These are phyloP conservation scores for Kurtzmaniella natalensis DNA, from an alignment of 1,139 yeast species.

Conservation along the genomic window DNA sequence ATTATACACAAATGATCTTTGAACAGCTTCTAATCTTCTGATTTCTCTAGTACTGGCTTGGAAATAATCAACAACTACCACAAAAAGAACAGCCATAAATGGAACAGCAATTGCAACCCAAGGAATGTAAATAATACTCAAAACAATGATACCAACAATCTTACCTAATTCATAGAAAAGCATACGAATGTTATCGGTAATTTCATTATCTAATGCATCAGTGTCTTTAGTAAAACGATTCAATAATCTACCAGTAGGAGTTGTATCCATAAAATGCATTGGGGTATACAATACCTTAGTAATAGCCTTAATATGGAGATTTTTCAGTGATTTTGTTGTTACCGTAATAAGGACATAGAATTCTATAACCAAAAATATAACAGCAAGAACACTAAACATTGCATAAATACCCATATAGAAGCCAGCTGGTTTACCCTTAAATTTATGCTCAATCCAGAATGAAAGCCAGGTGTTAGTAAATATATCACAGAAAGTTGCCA, in stretches of 20 bases:
- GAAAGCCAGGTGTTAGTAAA: slow-evolving; percentile 42
- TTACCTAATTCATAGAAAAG: slow-evolving; percentile 37
- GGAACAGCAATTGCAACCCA: slow-evolving; percentile 47
- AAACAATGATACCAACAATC: slow-evolving; percentile 38
- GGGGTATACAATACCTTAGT: slow-evolving; percentile 38
- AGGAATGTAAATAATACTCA: slow-evolving; percentile 42
- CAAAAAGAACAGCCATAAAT: slow-evolving; percentile 27
- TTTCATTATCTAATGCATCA: slow-evolving; percentile 44
- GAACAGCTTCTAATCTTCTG: slow-evolving; percentile 41
- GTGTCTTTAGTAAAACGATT: slow-evolving; percentile 56
- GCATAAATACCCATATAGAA: slow-evolving; percentile 33
- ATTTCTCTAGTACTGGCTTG: slow-evolving; percentile 43
- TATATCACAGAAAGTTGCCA: slow-evolving; percentile 35
- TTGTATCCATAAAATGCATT: slow-evolving; percentile 43
- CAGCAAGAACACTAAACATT: slow-evolving; percentile 34
- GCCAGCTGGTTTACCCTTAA: slow-evolving; percentile 17
- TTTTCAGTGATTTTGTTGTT: slow-evolving; percentile 40
- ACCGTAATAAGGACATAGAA: slow-evolving; percentile 53
- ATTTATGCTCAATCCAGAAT: slow-evolving; percentile 30
- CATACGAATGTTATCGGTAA: slow-evolving; percentile 42
- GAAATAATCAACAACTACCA: slow-evolving; percentile 34
- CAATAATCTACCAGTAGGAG: slow-evolving; percentile 43
- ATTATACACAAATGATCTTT: slow-evolving; percentile 43
- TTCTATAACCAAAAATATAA: slow-evolving; percentile 46
- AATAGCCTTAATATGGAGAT: slow-evolving; percentile 35